Conservation (phyloP, 2,329 filamentous ascomycete species). For the Colletotrichum lini region DNA sequence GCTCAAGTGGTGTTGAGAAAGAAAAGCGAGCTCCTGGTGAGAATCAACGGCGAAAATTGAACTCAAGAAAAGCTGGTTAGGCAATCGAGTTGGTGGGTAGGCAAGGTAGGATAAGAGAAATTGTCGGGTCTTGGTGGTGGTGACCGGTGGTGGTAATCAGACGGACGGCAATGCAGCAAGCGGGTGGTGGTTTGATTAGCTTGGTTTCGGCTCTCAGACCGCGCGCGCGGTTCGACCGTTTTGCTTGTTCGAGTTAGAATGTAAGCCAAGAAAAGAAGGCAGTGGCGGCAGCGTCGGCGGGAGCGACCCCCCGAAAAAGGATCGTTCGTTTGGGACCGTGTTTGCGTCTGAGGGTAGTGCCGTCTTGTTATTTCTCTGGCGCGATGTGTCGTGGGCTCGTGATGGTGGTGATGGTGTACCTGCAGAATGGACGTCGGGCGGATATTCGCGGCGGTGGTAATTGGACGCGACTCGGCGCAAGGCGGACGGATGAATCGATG, state of each 20-base stretch:
- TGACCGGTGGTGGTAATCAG: background rate
- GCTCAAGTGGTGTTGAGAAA: background rate
- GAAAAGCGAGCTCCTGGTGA: background rate
- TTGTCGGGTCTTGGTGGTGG: background rate
- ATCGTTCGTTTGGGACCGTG: constrained; percentile 36
- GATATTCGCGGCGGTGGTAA: background rate
- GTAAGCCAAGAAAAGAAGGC: constrained; percentile 8
- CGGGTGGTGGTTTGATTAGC: background rate
- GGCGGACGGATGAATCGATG: background rate
- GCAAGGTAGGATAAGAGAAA: constrained; percentile 9
- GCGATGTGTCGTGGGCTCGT: background rate
- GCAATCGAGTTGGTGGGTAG: background rate
- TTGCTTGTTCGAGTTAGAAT: constrained; percentile 28
- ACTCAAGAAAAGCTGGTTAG: background rate
- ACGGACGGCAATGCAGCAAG: background rate
- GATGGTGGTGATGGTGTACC: background rate
- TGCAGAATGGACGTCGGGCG: background rate
- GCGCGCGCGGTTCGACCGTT: constrained; percentile 36
- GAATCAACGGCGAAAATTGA: background rate
- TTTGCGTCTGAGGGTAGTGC: constrained; percentile 5
- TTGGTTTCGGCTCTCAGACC: constrained; percentile 36
- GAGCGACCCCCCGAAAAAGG: constrained; percentile 18
- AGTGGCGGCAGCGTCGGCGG: constrained; percentile 13
- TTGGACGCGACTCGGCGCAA: background rate
- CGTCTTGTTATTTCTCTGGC: background rate